Percentiles rank a stretch among this genome's conserved stretches.
These are phyloP conservation scores for Kwoniella sp. DNA, from an alignment of 768 basidiomycete species.

Conservation along the genomic window DNA sequence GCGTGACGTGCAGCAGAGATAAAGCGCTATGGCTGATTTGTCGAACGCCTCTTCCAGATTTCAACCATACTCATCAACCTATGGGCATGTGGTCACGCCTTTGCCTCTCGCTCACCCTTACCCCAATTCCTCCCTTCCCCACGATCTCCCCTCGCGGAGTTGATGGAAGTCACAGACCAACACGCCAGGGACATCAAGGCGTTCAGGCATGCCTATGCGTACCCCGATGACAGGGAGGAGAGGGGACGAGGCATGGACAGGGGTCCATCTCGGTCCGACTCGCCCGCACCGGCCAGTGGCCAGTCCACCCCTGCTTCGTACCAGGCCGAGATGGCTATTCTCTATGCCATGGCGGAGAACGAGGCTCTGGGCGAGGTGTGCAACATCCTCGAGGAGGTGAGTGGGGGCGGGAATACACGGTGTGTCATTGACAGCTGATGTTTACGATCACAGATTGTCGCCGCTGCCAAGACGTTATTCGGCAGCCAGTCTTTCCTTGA, in stretches of 20 bases:
- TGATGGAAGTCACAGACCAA: constrained; percentile 39
- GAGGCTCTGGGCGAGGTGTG: constrained; percentile 45
- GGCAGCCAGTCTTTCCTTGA: constrained; percentile 37
- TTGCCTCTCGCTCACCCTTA: constrained; percentile 44
- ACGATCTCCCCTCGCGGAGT: constrained; percentile 33
- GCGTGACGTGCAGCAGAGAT: background rate
- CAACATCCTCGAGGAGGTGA: constrained; percentile 45
- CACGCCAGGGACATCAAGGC: constrained; percentile 21
- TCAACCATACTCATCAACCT: constrained; percentile 45
- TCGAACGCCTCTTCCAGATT: constrained; percentile 18
- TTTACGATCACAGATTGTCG: constrained; percentile 18
- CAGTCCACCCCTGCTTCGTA: background rate
- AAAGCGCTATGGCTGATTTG: background rate
- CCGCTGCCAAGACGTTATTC: constrained; percentile 41
- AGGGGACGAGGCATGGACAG: constrained; percentile 1
- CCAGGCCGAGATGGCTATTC: constrained; percentile 36
- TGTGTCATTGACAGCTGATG: background rate
- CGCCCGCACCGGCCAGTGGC: background rate
- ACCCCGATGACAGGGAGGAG: background rate
- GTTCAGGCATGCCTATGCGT: constrained; percentile 3
- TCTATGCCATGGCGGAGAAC: constrained; percentile 49
- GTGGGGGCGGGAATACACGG: constrained; percentile 7
- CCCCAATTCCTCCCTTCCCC: constrained; percentile 49
- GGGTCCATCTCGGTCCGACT: background rate
- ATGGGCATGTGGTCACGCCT: constrained; percentile 46